These are phyloP conservation scores for Cercospora sp. DNA, from an alignment of 2,329 filamentous ascomycete species.

Conservation along the genomic window DNA sequence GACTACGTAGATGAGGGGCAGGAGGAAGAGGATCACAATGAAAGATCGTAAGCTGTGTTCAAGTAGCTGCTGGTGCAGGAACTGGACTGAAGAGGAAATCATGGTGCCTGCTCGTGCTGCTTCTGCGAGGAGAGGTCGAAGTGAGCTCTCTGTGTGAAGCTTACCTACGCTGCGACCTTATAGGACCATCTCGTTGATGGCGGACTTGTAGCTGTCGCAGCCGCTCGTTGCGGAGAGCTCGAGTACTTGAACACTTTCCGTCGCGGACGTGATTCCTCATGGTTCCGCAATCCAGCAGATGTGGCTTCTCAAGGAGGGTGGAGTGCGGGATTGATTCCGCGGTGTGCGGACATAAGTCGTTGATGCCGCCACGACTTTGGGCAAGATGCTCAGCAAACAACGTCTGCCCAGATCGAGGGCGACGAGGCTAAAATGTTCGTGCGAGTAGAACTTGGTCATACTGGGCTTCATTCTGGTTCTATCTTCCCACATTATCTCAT, in stretches of 20 bases:
- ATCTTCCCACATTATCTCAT: not conserved
- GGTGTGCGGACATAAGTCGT: not conserved
- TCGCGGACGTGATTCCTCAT: constrained; percentile 7
- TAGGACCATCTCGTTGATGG: not conserved
- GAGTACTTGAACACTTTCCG: constrained; percentile 12
- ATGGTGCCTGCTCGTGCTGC: constrained; percentile 5
- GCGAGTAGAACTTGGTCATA: not conserved
- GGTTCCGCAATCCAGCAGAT: not conserved
- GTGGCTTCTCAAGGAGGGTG: not conserved
- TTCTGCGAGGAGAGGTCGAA: not conserved
- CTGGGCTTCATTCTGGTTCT: not conserved
- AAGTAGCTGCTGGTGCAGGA: constrained; percentile 10
- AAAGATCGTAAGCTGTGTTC: constrained; percentile 2
- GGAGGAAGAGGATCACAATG: constrained; percentile 27
- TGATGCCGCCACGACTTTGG: not conserved
- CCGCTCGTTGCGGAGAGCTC: not conserved
- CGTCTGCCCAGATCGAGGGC: no score
- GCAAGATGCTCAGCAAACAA: not conserved
- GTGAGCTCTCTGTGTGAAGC: not conserved
- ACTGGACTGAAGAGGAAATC: constrained; percentile 8
- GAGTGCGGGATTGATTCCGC: not conserved
- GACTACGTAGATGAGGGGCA: constrained; percentile 40
- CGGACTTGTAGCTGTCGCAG: not conserved
- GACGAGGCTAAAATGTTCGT: not conserved
- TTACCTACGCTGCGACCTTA: not conserved